Base-by-base conservation (phyloP, 139 green algal genomes). In the Micractinium conductrix region DNA sequence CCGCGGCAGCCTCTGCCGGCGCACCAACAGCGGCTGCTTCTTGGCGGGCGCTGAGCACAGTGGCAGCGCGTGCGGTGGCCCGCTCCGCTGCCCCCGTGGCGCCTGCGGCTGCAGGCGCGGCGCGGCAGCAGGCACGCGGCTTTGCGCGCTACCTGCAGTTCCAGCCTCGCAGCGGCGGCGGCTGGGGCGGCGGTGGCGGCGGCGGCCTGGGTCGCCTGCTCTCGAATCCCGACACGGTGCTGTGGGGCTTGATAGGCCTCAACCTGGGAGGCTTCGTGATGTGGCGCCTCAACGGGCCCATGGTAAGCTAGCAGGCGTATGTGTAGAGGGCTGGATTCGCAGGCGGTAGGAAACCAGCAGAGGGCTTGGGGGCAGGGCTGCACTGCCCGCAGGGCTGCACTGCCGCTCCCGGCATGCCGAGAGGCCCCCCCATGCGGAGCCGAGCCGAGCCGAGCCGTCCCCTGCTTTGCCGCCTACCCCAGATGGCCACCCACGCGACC, bases 241-340 rank as follows among this genome's bases (percentile, higher is more conserved):
- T 94, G 30, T 92, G 87, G 48, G 82, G 75, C 21, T 48, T 94
- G 55, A 91, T 94, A 24, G 90, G 69, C 33, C 44, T 75, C 35
- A 94, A 94, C 68, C 65, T 74, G 16, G 86, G 62, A 35, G 91
- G 90, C 43, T 94, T 87, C 40, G 5, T 87, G 10, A 26, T 83
- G 2, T 94, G 91, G 91, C 70, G 83, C 14, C 44, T 79, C 24
- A 62, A 21, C 53, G n/a, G n/a, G n/a, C n/a, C n/a, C n/a, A n/a
- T n/a, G n/a, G n/a, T n/a, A n/a, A n/a, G n/a, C n/a, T n/a, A n/a
- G n/a, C n/a, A n/a, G n/a, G n/a, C n/a, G n/a, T n/a, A n/a, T n/a
- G n/a, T n/a, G 48, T 78, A 1, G 74, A 81, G 6, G n/a, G n/a
- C 43, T 84, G 87, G 35, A 81, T 89, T 74, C n/a, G 42, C n/a